A percentile compares a stretch with the other conserved stretches of the same genome.
Evolutionary conservation across 2,329 filamentous ascomycete species (phyloP).

Genomic region (Monascus ruber): DNA sequence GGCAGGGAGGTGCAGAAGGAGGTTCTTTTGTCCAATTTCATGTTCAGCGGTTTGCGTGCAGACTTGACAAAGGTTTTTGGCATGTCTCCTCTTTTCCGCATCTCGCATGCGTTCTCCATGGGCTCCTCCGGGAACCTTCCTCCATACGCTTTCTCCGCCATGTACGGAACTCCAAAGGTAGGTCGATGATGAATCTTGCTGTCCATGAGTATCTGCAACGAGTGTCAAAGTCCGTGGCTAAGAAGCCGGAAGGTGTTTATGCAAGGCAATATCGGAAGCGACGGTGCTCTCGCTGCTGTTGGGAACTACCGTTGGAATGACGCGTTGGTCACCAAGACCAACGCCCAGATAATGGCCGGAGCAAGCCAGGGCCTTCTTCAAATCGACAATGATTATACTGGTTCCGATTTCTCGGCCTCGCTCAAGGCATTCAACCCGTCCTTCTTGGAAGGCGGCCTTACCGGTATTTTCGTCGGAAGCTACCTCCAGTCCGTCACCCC

Average conservation of each 20-base stretch:
- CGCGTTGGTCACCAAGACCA: constrained; percentile 72
- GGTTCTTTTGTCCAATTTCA: constrained; percentile 90
- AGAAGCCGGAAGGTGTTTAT: constrained; percentile 61
- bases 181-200: constrained; percentile 17
- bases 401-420: constrained; percentile 83
- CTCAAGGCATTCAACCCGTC: constrained; percentile 96
- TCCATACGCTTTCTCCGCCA: constrained; percentile 86
- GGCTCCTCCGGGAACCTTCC: constrained; percentile 71
- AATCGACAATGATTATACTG: constrained; percentile 90
- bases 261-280: constrained; percentile 91
- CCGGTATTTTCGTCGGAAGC: constrained; percentile 89
- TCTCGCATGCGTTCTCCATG: constrained; percentile 93
- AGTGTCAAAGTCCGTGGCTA: constrained; percentile 1
- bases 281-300: constrained; percentile 72
- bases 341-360: constrained; percentile 71
- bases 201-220: background rate
- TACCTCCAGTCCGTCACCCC: constrained; percentile 91
- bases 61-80: constrained; percentile 96
- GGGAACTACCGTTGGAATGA: constrained; percentile 88
- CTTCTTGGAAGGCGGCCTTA: constrained; percentile 77
- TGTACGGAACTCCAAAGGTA: constrained; percentile 90
- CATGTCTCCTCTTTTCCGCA: constrained; percentile 86
- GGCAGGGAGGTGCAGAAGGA: constrained; percentile 89
- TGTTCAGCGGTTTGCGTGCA: constrained; percentile 91
- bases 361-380: constrained; percentile 77